Percentiles rank a stretch among this genome's conserved stretches.
phyloP scores from a whole-genome alignment of 345 rosid species.

The Linum tenue region DNA sequence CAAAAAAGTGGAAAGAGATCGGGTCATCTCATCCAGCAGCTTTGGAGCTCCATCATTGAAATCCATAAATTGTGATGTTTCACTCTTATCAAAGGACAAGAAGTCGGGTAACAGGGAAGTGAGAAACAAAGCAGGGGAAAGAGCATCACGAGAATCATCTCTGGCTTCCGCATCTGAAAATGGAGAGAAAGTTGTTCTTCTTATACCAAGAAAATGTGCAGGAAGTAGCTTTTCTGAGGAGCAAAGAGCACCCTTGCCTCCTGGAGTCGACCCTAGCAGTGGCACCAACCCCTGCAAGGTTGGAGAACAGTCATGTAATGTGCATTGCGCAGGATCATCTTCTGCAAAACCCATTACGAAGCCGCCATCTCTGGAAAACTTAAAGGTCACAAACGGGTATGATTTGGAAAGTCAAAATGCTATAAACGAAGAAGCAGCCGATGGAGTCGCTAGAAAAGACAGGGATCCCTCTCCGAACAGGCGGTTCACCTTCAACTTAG shows the following conservation, averaged over 20 bases:
- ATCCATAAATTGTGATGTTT: slow-evolving; percentile 22
- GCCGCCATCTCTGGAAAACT: slow-evolving; percentile 14
- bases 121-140: slow-evolving; percentile 22
- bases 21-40: slow-evolving; percentile 17
- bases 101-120: slow-evolving; percentile 18
- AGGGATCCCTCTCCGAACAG: slow-evolving; percentile 49
- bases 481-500: slow-evolving; percentile 73
- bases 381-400: slow-evolving; percentile 20
- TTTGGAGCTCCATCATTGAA: slow-evolving; percentile 24
- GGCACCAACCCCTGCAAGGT: slow-evolving; percentile 7
- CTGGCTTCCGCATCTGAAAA: slow-evolving; percentile 22
- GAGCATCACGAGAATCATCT: slow-evolving; percentile 14
- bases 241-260: slow-evolving; percentile 30
- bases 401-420: slow-evolving; percentile 25
- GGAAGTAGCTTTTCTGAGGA: slow-evolving; percentile 21
- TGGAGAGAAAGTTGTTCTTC: slow-evolving; percentile 34
- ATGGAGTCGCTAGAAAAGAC: slow-evolving; percentile 30
- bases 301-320: slow-evolving; percentile 25
- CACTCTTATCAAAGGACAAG: slow-evolving; percentile 23
- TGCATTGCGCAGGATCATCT: slow-evolving; percentile 12
- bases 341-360: slow-evolving; percentile 9
- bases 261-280: slow-evolving; percentile 21
- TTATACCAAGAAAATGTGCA: slow-evolving; percentile 31
- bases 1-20: slow-evolving; percentile 8
- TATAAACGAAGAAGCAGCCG: slow-evolving; percentile 35